These are phyloP conservation scores for Bonia amplexicaulis DNA, from an alignment of 176 grass and related monocot genomes.

Conservation along the genomic window DNA sequence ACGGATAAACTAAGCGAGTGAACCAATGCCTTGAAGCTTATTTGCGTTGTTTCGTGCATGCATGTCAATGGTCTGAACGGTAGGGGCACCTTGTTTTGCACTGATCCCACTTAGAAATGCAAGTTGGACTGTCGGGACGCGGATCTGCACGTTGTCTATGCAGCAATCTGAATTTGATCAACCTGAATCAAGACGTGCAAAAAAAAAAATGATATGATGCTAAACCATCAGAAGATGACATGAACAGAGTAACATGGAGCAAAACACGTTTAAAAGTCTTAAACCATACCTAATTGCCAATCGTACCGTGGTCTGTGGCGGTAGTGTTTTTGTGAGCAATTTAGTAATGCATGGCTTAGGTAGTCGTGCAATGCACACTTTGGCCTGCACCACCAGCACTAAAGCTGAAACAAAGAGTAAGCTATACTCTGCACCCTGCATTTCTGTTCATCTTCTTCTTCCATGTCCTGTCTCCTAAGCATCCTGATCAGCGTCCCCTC, in stretches of 20 bases:
- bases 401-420: neutral
- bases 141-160: neutral
- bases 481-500: neutral
- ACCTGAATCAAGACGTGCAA: neutral
- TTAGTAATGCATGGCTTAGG: neutral
- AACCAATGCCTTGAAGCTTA: no score
- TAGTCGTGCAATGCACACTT: slow-evolving; percentile 29
- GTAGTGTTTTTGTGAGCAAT: neutral
- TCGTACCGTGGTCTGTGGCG: neutral
- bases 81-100: neutral
- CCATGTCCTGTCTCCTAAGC: neutral
- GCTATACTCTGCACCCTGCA: neutral
- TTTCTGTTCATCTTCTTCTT: neutral
- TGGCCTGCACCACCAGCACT: slow-evolving; percentile 9
- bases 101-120: neutral
- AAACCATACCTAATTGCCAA: neutral
- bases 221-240: neutral
- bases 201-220: neutral
- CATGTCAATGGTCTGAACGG: neutral
- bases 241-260: neutral
- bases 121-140: neutral
- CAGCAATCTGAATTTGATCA: no score
- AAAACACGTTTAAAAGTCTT: neutral
- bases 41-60: no score
- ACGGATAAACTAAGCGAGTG: no score